Base-by-base conservation (phyloP, 805 yeast genomes). In the Starmerella potacharoeniae region DNA sequence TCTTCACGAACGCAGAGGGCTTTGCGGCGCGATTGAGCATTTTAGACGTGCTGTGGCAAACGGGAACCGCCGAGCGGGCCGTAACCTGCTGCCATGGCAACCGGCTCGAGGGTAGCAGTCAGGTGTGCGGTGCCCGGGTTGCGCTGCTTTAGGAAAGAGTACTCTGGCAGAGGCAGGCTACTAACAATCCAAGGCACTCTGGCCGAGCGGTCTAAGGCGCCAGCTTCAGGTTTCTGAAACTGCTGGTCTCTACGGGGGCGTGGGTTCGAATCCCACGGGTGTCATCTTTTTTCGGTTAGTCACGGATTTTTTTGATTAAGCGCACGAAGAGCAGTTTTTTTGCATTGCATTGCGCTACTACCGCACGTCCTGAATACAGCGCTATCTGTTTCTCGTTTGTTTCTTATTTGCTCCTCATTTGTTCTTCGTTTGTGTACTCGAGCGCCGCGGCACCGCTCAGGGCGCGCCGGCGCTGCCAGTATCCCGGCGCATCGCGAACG, bases 1-100 rank as follows among this genome's bases (percentile, higher is more conserved):
- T 56, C 41, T 60, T 57, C 3, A 75, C 70, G 58, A 71, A 70
- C 4, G 58, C 41, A 9, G 68, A 56, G 6, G 69, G 55, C 48
- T 62, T 63, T 2, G 59, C 59, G 7, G 49, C 47, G 28, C 60
- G 47, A 11, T 54, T 49, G 8, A 56, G 52, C 60, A 58, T 56
- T 46, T 14, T 46, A 7, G 6, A 39, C 11, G n/a, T 43, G 8
- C 11, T 7, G 49, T 33, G 40, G 40, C 49, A 46, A 46, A 33
- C 13, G 4, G 10, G 8, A 42, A 42, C 45, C 45, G 45, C 43
- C 41, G 13, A 2, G 16, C 22, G 22, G 22, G 22, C 22, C 22
- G 22, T 22, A 22, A 22, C 22, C 22, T 22, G 22, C 22, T 22
- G 22, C 22, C 22, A 22, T 22, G 22, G 22, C 22, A 22, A 22